Evolutionary conservation across 108 stramenopile species (phyloP).

Genomic region (Cyclotella choctawhatcheeana): DNA sequence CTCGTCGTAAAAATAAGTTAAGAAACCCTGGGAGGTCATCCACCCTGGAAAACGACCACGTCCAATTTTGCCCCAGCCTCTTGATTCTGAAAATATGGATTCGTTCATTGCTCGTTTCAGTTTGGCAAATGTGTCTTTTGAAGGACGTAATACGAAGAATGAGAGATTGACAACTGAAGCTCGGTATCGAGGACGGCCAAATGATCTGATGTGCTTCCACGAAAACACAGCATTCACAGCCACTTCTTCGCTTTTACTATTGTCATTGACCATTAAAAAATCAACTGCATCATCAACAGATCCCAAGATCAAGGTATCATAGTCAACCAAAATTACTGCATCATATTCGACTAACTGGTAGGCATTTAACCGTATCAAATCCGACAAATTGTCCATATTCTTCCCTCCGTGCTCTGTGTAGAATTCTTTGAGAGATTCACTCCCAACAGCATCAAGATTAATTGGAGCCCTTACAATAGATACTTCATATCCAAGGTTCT

Average conservation of each 20-base stretch:
- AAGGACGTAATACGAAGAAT: slow-evolving; percentile 44
- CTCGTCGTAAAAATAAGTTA: slow-evolving; percentile 73
- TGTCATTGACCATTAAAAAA: slow-evolving; percentile 32
- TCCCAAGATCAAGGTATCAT: slow-evolving; percentile 42
- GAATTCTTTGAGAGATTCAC: slow-evolving; percentile 30
- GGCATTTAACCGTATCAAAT: slow-evolving; percentile 41
- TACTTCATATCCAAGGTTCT: slow-evolving; percentile 41
- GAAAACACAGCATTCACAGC: slow-evolving; percentile 52
- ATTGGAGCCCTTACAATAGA: slow-evolving; percentile 24
- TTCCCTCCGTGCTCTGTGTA: slow-evolving; percentile 1
- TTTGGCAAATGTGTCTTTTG: slow-evolving; percentile 24
- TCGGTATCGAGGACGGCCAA: slow-evolving; percentile 7
- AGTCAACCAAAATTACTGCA: slow-evolving; percentile 47
- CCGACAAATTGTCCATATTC: slow-evolving; percentile 10
- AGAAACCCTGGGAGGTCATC: slow-evolving; percentile 68
- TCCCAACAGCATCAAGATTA: slow-evolving; percentile 3
- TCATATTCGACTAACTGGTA: slow-evolving; percentile 41
- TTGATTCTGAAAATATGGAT: slow-evolving; percentile 27
- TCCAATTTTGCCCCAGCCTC: slow-evolving; percentile 60
- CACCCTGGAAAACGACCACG: slow-evolving; percentile 64
- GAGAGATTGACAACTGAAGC: slow-evolving; percentile 48
- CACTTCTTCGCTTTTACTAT: too few species aligned
- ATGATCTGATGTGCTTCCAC: slow-evolving; percentile 48
- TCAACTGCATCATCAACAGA: slow-evolving; percentile 40
- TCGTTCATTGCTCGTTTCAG: slow-evolving; percentile 4